phyloP scores from a whole-genome alignment of 768 basidiomycete species.

The Leccinellum rugosiceps region DNA sequence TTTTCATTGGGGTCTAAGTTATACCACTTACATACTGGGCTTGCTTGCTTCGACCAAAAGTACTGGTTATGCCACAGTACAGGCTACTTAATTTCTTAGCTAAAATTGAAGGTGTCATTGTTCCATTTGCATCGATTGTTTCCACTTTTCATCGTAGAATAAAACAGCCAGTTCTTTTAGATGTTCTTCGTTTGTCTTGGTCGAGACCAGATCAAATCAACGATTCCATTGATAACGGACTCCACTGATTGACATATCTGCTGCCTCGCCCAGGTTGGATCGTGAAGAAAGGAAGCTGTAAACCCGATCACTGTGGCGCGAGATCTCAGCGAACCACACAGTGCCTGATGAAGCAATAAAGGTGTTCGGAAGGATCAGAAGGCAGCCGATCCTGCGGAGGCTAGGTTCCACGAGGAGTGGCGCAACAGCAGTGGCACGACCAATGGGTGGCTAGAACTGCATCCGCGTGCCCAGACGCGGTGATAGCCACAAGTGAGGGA shows the following conservation, averaged over 20 bases:
- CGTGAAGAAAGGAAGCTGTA: not conserved
- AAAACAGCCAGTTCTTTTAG: conserved; percentile 4
- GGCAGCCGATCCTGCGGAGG: conserved; percentile 1
- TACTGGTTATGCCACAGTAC: conserved; percentile 19
- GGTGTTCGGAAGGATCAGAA: conserved; percentile 12
- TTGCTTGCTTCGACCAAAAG: conserved; percentile 19
- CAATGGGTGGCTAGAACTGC: conserved; percentile 1
- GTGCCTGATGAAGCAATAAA: conserved; percentile 10
- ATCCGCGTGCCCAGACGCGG: not conserved
- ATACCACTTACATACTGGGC: conserved; percentile 16
- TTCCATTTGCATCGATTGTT: conserved; percentile 16
- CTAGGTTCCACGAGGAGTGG: conserved; percentile 20
- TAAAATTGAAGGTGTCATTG: conserved; percentile 4
- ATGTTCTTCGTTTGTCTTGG: not conserved
- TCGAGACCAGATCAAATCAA: conserved; percentile 16
- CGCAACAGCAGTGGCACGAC: not conserved
- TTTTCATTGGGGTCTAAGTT: conserved; percentile 26
- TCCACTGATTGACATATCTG: not conserved
- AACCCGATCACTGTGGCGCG: conserved; percentile 14
- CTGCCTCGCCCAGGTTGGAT: not conserved
- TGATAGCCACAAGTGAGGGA: not conserved
- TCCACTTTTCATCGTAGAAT: conserved; percentile 8
- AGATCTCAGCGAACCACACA: conserved; percentile 24
- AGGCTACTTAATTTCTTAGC: conserved; percentile 8
- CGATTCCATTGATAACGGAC: conserved; percentile 4